A percentile compares a stretch with the other conserved stretches of the same genome.
These are phyloP conservation scores for Aspergillus piperis DNA, from an alignment of 2,329 filamentous ascomycete species.

Conservation along the genomic window DNA sequence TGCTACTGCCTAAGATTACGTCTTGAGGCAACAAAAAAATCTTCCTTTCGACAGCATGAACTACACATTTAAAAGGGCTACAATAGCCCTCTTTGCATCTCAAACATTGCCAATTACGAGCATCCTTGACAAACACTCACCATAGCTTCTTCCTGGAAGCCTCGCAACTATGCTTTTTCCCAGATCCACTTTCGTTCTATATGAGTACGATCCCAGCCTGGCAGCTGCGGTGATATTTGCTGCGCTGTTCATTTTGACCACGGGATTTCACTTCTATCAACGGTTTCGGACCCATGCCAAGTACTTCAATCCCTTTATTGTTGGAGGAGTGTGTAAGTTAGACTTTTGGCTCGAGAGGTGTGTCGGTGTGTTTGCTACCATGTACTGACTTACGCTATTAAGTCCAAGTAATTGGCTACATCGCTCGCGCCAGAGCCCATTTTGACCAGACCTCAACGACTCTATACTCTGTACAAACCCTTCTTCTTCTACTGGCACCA, in stretches of 20 bases:
- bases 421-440: constrained; percentile 2
- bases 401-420: constrained; percentile 10
- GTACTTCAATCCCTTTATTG: constrained; percentile 19
- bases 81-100: too few relatives aligned
- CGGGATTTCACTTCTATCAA: constrained; percentile 16
- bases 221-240: constrained; percentile 26
- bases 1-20: too few relatives aligned
- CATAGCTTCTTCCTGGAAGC: too few relatives aligned
- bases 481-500: constrained; percentile 6
- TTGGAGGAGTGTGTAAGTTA: constrained; percentile 23
- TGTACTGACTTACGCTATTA: not conserved
- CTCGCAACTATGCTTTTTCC: too few relatives aligned
- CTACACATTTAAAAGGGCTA: too few relatives aligned
- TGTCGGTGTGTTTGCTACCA: too few relatives aligned
- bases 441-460: not conserved
- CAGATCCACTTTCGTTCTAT: constrained; percentile 11
- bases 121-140: too few relatives aligned
- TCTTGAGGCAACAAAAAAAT: too few relatives aligned
- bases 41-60: too few relatives aligned
- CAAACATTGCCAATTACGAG: too few relatives aligned
- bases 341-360: not conserved
- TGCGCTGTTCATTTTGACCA: constrained; percentile 21
- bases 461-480: constrained; percentile 2
- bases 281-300: constrained; percentile 9
- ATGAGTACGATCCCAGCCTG: constrained; percentile 29